Evolutionary conservation across 2,329 filamentous ascomycete species (phyloP).

Genomic region (Moelleriella libera): DNA sequence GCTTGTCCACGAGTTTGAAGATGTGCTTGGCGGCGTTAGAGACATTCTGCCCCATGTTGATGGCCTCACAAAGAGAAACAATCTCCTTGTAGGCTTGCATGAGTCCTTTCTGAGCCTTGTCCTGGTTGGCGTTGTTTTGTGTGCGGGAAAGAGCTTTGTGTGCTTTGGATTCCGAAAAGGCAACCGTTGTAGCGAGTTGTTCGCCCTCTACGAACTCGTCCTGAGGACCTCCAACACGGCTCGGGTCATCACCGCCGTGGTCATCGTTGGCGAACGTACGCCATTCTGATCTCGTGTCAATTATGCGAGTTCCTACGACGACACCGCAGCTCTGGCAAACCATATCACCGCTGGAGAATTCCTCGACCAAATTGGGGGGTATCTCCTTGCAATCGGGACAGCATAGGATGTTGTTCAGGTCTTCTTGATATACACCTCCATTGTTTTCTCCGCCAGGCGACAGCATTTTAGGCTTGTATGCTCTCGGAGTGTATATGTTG

Average conservation of each 20-base stretch:
- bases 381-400: conserved; percentile 85
- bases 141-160: conserved; percentile 67
- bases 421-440: conserved; percentile 42
- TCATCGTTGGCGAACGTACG: conserved; percentile 98
- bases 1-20: conserved; percentile 88
- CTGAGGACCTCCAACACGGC: conserved; percentile 88
- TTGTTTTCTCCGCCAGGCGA: conserved; percentile 18
- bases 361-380: conserved; percentile 86
- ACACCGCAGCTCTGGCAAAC: conserved; percentile 87
- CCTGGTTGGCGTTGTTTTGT: conserved; percentile 71
- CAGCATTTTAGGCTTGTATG: conserved; percentile 32
- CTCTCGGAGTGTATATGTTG: conserved; percentile 28
- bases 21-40: conserved; percentile 87
- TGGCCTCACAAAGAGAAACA: conserved; percentile 70
- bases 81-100: conserved; percentile 84
- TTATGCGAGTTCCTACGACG: conserved; percentile 78
- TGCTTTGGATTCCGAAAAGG: conserved; percentile 61
- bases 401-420: conserved; percentile 72
- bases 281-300: conserved; percentile 96
- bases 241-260: conserved; percentile 89
- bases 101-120: conserved; percentile 72
- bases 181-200: conserved; percentile 78
- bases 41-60: conserved; percentile 66
- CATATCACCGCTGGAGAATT: conserved; percentile 83
- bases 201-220: conserved; percentile 84